Evolutionary conservation across 495 filamentous ascomycete species (phyloP), one percentile per base, ranked within the genome.

Genomic region (Aspergillus egyptiacus): DNA sequence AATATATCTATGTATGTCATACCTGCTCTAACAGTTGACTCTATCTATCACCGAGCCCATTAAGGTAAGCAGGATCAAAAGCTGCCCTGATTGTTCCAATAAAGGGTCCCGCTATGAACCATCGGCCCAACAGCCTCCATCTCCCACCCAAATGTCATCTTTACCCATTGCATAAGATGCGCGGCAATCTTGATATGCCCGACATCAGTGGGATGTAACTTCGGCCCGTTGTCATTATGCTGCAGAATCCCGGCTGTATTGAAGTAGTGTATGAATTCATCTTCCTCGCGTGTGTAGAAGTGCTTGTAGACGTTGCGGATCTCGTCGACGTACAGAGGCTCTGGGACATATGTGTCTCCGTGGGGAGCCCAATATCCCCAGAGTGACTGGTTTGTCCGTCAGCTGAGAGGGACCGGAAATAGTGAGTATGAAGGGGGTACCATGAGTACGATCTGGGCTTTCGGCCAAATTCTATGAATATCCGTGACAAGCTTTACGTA

Each of bases 131-230:
- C 77, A 10, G 80, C 74, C 24, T 73, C 70, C 11, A 85, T 54
- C 1, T 79, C 70, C 82, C 81, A 87, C 18, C 77, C 74, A 51
- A 87, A 77, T 6, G 66, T 68, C 43, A 75, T 27, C 22, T 67
- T 62, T 1, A 66, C 60, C 63, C 74, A 84, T 60, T 83, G 77
- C 59, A 79, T 75, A 36, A 86, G 52, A 53, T 85, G 81, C 51
- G 80, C 82, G 3, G 82, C 80, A 1, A 86, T 60, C 53, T 86
- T 86, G 60, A 86, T 71, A 46, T 83, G 79, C 0, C 84, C 82
- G 10, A 84, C 76, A 53, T 86, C 81, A 0, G 81, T 85, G 0
- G 79, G 81, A 47, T 87, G 83, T 51, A 66, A 80, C 55, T 71
- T 66, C 10, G 82, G 83, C 3, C 68, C 76, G 46, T 84, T 82